Evolutionary conservation across 352 stramenopile species (phyloP).

Genomic region (Phytopythium litorale): DNA sequence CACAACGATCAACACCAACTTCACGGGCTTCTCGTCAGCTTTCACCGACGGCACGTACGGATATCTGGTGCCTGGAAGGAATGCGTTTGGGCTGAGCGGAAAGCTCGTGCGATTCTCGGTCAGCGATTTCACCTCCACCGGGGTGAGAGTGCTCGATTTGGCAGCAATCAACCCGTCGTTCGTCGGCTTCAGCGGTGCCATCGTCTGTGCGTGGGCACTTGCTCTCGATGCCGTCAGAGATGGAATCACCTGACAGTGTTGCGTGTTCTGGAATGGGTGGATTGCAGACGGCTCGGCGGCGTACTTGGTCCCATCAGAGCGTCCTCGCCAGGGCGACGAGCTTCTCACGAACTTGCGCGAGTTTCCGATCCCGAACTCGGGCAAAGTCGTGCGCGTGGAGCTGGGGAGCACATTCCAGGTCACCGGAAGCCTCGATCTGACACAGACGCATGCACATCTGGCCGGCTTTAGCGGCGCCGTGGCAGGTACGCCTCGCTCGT

Average conservation of each 20-base stretch:
- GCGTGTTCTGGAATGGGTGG: background rate
- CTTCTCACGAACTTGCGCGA: conserved; percentile 61
- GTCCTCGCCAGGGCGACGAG: conserved; percentile 40
- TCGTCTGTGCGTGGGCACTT: conserved; percentile 41
- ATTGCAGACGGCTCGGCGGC: conserved; percentile 49
- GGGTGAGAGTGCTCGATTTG: conserved; percentile 49
- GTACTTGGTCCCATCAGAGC: conserved; percentile 54
- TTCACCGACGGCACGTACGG: conserved; percentile 57
- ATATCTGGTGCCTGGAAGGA: conserved; percentile 66
- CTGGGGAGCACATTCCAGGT: conserved; percentile 37
- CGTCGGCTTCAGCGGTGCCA: conserved; percentile 60
- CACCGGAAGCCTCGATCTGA: conserved; percentile 49
- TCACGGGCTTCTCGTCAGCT: conserved; percentile 51
- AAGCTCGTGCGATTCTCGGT: conserved; percentile 60
- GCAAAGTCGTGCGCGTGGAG: conserved; percentile 53
- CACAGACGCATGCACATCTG: conserved; percentile 34
- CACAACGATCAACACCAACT: conserved; percentile 26
- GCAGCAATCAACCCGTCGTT: conserved; percentile 40
- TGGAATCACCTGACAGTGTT: background rate
- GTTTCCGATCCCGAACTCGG: conserved; percentile 64
- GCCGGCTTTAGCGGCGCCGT: conserved; percentile 67
- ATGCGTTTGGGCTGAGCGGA: conserved; percentile 51
- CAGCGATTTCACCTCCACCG: conserved; percentile 32
- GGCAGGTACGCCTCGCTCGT: conserved; percentile 22
- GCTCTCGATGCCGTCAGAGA: background rate